Evolutionary conservation across 441 rosid genomes (phyloP).

Genomic region (Eugenia klotzschiana): DNA sequence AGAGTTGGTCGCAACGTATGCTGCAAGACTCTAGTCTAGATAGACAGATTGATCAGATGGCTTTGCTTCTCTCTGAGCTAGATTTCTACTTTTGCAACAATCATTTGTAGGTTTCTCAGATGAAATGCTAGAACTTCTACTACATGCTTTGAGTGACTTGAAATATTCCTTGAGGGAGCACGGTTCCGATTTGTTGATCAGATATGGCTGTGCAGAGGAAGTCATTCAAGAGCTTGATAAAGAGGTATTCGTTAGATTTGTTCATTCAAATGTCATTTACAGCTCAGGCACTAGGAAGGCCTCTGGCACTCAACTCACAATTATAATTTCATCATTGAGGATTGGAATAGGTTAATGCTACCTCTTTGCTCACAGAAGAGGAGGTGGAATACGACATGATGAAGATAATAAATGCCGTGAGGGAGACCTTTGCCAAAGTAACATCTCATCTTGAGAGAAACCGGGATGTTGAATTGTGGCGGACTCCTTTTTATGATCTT

Average conservation of each 20-base stretch:
- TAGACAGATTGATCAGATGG: neutral
- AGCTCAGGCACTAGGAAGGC: constrained; percentile 3
- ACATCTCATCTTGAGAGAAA: constrained; percentile 11
- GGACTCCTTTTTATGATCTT: constrained; percentile 62
- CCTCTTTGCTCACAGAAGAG: constrained; percentile 46
- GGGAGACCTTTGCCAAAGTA: constrained; percentile 16
- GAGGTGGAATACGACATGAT: constrained; percentile 62
- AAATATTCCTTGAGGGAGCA: constrained; percentile 38
- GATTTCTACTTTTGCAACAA: neutral
- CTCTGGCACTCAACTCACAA: neutral
- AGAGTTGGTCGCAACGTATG: neutral
- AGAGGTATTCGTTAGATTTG: constrained; percentile 30
- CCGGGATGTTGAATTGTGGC: constrained; percentile 34
- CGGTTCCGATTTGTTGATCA: constrained; percentile 71
- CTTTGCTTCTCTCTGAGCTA: neutral
- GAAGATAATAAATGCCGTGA: constrained; percentile 21
- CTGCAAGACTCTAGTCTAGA: neutral
- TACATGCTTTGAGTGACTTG: constrained; percentile 54
- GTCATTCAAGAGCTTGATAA: constrained; percentile 41
- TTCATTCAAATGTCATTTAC: neutral
- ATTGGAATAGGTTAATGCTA: constrained; percentile 48
- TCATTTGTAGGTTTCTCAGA: constrained; percentile 49
- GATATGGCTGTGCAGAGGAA: constrained; percentile 56
- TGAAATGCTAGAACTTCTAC: constrained; percentile 55
- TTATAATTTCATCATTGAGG: neutral